These are phyloP conservation scores for Tardiomyces blankii DNA, from an alignment of 1,139 yeast species.

Conservation along the genomic window DNA sequence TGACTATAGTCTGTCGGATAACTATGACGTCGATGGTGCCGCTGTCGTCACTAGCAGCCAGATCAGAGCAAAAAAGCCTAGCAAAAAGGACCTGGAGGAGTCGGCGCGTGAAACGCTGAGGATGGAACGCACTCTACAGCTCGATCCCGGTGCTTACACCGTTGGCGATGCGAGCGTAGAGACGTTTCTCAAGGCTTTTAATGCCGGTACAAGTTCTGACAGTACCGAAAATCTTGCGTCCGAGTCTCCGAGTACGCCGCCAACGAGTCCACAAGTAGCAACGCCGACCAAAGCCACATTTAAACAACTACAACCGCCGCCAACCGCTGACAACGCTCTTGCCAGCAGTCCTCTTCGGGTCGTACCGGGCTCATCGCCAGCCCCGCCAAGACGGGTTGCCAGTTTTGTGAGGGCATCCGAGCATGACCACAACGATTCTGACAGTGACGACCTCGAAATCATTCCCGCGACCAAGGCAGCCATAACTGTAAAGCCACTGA, in stretches of 20 bases:
- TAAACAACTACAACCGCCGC: background rate
- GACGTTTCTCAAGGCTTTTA: slow-evolving; percentile 7
- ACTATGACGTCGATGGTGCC: background rate
- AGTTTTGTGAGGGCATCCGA: slow-evolving; percentile 8
- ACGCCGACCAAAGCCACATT: background rate
- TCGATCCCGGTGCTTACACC: slow-evolving; percentile 7
- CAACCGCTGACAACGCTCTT: background rate
- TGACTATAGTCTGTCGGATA: too few relatives aligned
- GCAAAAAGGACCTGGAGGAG: slow-evolving; percentile 1
- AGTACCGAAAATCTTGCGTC: background rate
- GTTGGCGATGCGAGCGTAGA: slow-evolving; percentile 5
- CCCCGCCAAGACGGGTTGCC: slow-evolving; percentile 8
- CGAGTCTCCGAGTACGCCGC: background rate
- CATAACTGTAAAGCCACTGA: slow-evolving; percentile 10
- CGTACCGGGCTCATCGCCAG: background rate
- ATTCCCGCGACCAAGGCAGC: slow-evolving; percentile 14
- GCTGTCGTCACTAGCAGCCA: background rate
- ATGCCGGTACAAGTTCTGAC: background rate
- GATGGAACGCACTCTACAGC: slow-evolving; percentile 7
- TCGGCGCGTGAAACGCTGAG: slow-evolving; percentile 8
- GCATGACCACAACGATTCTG: slow-evolving; percentile 2
- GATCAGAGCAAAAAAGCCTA: background rate
- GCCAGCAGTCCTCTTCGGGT: background rate
- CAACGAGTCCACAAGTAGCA: background rate
- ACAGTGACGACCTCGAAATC: slow-evolving; percentile 16